Percentiles rank a stretch among this genome's conserved stretches.
Conservation (phyloP, 2,329 filamentous ascomycete genomes). For the Cyphellophora europaea region DNA sequence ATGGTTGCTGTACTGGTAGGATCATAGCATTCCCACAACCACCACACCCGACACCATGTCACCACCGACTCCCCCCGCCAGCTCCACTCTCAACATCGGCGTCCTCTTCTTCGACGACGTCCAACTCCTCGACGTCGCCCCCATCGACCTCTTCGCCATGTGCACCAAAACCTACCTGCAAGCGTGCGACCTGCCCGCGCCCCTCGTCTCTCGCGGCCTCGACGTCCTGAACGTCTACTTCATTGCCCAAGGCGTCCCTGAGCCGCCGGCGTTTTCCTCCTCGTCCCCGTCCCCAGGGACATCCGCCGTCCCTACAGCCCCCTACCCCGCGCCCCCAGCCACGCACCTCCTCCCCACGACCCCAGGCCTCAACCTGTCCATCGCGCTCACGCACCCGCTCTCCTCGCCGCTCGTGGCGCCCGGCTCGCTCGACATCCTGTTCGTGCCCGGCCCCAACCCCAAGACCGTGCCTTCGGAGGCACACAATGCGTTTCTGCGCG, state of each 20-base stretch:
- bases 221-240: slow-evolving; percentile 5
- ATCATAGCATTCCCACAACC: no score
- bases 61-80: no score
- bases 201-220: slow-evolving; percentile 19
- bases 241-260: slow-evolving; percentile 1
- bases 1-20: no score
- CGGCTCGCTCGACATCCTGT: slow-evolving; percentile 26
- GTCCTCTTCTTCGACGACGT: slow-evolving; percentile 26
- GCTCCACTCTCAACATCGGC: slow-evolving; percentile 23
- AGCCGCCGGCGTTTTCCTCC: background rate
- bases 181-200: slow-evolving; percentile 23
- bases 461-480: slow-evolving; percentile 19
- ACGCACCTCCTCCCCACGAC: background rate
- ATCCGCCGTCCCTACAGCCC: background rate
- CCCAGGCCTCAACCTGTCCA: slow-evolving; percentile 4
- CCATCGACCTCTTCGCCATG: slow-evolving; percentile 31
- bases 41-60: no score
- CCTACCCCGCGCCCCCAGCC: background rate
- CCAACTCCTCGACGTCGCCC: slow-evolving; percentile 30
- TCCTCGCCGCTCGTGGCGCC: slow-evolving; percentile 23
- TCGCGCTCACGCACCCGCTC: slow-evolving; percentile 24
- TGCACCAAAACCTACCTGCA: slow-evolving; percentile 21
- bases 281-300: background rate
- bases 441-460: slow-evolving; percentile 30
- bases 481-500: slow-evolving; percentile 23